A percentile compares a stretch with the other conserved stretches of the same genome.
These are phyloP conservation scores for Naematelia aurantialba DNA, from an alignment of 768 basidiomycete species.

Conservation along the genomic window DNA sequence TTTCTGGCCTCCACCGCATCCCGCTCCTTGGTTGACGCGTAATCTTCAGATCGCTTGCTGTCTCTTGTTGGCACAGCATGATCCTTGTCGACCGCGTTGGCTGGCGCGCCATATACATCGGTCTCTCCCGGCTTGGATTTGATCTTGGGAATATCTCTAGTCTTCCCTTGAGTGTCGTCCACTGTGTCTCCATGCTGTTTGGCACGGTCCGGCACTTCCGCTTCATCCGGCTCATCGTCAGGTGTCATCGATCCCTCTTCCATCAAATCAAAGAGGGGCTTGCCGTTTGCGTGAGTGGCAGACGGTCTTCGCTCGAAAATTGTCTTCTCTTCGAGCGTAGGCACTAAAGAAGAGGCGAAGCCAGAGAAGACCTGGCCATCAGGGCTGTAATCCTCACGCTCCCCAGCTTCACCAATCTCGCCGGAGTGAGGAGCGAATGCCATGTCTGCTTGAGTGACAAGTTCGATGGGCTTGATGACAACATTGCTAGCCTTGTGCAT, in stretches of 20 bases:
- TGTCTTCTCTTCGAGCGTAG: conserved; percentile 67
- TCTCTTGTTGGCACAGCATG: conserved; percentile 57
- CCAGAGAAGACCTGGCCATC: conserved; percentile 58
- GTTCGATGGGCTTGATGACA: neutral
- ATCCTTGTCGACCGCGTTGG: conserved; percentile 55
- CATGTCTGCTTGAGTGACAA: neutral
- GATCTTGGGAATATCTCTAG: conserved; percentile 33
- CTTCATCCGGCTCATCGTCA: conserved; percentile 20
- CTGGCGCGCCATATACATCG: conserved; percentile 58
- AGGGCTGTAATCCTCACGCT: conserved; percentile 58
- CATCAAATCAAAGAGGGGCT: conserved; percentile 43
- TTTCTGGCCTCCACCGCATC: conserved; percentile 56
- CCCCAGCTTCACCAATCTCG: conserved; percentile 55
- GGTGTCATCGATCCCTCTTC: conserved; percentile 19
- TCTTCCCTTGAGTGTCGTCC: conserved; percentile 46
- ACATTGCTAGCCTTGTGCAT: conserved; percentile 52
- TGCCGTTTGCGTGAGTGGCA: conserved; percentile 41
- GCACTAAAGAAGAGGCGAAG: conserved; percentile 63
- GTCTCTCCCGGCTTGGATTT: conserved; percentile 23
- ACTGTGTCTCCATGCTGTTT: conserved; percentile 46
- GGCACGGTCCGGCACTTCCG: conserved; percentile 32
- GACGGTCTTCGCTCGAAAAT: conserved; percentile 57
- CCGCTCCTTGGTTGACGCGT: conserved; percentile 46
- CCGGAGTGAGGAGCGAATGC: conserved; percentile 48
- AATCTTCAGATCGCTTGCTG: conserved; percentile 50